Conservation (phyloP, 805 yeast species). For the Kluyveromyces siamensis region DNA sequence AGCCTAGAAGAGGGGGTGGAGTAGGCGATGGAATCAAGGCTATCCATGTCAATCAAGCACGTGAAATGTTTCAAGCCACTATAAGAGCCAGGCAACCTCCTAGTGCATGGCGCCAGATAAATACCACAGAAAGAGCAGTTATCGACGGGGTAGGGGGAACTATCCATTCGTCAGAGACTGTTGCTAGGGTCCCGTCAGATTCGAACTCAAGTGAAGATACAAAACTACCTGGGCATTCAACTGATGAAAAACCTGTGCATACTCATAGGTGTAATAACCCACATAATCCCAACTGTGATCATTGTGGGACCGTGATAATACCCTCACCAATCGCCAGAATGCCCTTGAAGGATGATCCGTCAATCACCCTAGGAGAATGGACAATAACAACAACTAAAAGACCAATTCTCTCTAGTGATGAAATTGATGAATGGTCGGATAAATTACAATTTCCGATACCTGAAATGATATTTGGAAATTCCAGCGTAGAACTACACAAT, state of each 20-base stretch:
- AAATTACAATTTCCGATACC: conserved; percentile 75
- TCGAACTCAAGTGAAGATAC: background rate
- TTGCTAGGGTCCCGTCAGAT: background rate
- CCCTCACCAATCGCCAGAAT: conserved; percentile 63
- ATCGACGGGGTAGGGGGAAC: background rate
- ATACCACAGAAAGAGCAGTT: background rate
- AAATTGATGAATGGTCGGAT: conserved; percentile 57
- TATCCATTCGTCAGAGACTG: background rate
- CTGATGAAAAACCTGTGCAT: background rate
- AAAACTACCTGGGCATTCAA: background rate
- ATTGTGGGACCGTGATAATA: conserved; percentile 67
- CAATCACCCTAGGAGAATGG: conserved; percentile 70
- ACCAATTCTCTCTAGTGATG: conserved; percentile 68
- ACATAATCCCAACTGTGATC: conserved; percentile 41
- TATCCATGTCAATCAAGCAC: conserved; percentile 49
- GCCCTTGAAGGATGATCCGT: conserved; percentile 58
- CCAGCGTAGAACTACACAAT: conserved; percentile 46
- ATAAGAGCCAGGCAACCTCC: conserved; percentile 23
- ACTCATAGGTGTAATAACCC: conserved; percentile 26
- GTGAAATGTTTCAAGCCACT: conserved; percentile 46
- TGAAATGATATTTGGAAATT: conserved; percentile 95
- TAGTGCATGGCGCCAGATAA: background rate
- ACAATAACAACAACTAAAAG: conserved; percentile 58
- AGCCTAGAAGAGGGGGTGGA: conserved; percentile 1
- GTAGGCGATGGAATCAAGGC: conserved; percentile 38